Conservation (phyloP, 176 grass and related monocot genomes). For the Ensete ventricosum region DNA sequence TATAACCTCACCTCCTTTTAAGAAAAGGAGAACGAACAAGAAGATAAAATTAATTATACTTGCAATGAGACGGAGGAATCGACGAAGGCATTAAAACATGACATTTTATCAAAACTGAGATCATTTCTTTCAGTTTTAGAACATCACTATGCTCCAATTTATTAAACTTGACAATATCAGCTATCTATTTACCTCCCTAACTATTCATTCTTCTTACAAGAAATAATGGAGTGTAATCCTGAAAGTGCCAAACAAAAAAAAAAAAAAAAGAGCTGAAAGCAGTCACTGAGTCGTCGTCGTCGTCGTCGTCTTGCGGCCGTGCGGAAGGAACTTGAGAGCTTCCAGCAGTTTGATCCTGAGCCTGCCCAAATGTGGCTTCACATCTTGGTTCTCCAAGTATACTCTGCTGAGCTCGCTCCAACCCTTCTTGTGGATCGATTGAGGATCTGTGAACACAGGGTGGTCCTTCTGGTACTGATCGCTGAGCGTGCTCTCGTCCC, state of each 20-base stretch:
- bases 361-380: neutral
- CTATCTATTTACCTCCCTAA: neutral
- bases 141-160: too few species aligned
- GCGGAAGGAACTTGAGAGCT: slow-evolving; percentile 1
- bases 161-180: too few species aligned
- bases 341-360: neutral
- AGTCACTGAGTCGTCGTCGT: neutral
- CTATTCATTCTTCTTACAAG: neutral
- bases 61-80: too few species aligned
- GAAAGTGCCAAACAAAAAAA: neutral
- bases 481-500: slow-evolving; percentile 4
- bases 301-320: neutral
- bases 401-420: neutral
- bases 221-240: neutral
- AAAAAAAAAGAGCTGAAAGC: neutral
- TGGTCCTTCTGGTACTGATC: neutral
- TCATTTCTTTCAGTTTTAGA: too few species aligned
- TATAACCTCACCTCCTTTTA: too few species aligned
- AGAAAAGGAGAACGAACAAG: too few species aligned
- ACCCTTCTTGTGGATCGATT: slow-evolving; percentile 1
- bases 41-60: too few species aligned
- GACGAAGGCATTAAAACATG: too few species aligned
- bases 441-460: neutral
- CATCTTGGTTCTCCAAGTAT: slow-evolving; percentile 5
- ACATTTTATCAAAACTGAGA: too few species aligned